Evolutionary conservation across 78 protist species (phyloP).

Genomic region (Dictyostelium firmibasis): DNA sequence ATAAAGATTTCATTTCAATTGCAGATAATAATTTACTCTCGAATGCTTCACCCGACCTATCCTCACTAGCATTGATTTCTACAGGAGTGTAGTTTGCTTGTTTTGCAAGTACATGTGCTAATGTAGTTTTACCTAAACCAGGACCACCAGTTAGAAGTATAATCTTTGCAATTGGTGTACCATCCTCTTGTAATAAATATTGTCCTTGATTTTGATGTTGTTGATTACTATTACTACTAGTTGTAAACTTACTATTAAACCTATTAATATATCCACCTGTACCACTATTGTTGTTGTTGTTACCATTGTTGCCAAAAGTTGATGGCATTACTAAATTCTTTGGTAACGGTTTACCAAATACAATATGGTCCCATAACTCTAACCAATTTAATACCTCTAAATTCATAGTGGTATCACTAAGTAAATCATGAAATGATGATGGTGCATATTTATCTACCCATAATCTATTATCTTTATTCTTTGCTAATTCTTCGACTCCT

Average conservation of each 20-base stretch:
- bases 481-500: not conserved
- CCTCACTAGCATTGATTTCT: conserved; percentile 87
- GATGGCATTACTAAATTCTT: not conserved
- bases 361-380: conserved; percentile 53
- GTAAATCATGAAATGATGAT: conserved; percentile 51
- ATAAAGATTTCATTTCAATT: conserved; percentile 52
- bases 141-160: conserved; percentile 94
- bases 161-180: conserved; percentile 15
- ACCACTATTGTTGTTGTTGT: not conserved
- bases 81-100: conserved; percentile 84
- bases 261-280: not conserved
- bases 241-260: not conserved
- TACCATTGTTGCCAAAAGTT: not conserved
- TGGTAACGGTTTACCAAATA: conserved; percentile 30
- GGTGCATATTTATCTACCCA: conserved; percentile 82
- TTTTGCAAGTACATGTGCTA: conserved; percentile 90
- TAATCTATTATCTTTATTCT: conserved; percentile 32
- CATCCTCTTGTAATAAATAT: conserved; percentile 21
- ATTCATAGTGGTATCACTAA: conserved; percentile 63
- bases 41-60: conserved; percentile 76
- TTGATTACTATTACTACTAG: not conserved
- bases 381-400: conserved; percentile 48
- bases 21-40: conserved; percentile 41
- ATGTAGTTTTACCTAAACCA: conserved; percentile 96
- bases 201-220: not conserved